phyloP scores from a whole-genome alignment of 345 rosid genomes.

The Heritiera fomes region DNA sequence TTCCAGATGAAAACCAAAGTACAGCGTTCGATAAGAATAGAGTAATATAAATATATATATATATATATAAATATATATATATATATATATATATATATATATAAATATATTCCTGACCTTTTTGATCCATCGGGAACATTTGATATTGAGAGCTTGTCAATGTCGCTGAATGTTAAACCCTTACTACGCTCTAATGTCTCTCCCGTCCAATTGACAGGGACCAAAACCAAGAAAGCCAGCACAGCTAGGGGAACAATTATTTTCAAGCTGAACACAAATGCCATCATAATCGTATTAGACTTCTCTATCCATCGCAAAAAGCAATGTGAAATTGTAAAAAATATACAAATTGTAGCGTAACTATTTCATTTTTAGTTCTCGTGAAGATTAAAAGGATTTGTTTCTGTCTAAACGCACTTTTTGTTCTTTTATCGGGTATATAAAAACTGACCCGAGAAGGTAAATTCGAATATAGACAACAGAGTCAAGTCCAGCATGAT shows the following conservation, averaged over 20 bases:
- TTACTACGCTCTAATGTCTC: constrained; percentile 49
- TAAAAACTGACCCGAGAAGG: constrained; percentile 69
- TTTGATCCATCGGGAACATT: constrained; percentile 71
- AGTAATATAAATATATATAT: no score
- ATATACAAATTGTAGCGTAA: not conserved
- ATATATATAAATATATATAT: no score
- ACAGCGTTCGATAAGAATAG: not conserved
- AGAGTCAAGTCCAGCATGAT: constrained; percentile 94
- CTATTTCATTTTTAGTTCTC: not conserved
- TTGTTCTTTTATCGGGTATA: not conserved
- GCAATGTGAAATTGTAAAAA: not conserved
- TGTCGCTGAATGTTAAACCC: constrained; percentile 61
- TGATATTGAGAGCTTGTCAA: constrained; percentile 90
- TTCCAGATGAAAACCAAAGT: not conserved
- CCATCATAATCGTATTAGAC: constrained; percentile 21
- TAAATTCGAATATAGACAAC: constrained; percentile 87
- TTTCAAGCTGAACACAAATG: constrained; percentile 64
- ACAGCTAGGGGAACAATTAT: constrained; percentile 66
- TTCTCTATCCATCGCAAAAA: constrained; percentile 14
- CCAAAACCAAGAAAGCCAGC: constrained; percentile 70
- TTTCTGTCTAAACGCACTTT: not conserved
- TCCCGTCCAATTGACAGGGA: constrained; percentile 91
- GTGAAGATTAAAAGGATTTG: no score
- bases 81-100: no score
- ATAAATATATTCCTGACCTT: constrained; percentile 49